These are phyloP conservation scores for Paramecium sexaurelia DNA, from an alignment of 73 alveolate species.

Conservation along the genomic window DNA sequence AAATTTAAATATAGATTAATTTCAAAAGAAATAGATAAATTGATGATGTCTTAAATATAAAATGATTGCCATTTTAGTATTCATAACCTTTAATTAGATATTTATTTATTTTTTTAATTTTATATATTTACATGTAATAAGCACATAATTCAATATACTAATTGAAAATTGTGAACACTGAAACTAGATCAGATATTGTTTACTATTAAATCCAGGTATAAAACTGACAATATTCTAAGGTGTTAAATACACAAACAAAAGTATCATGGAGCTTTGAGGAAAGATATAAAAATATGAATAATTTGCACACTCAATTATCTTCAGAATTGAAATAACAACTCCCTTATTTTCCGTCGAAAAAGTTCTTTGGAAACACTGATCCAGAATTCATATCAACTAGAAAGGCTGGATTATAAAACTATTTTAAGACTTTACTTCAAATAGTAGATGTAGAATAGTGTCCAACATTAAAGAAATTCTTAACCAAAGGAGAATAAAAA, in stretches of 20 bases:
- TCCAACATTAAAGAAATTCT: not conserved
- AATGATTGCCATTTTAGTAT: not conserved
- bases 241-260: conserved; percentile 7
- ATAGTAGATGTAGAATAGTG: not conserved
- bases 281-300: conserved; percentile 23
- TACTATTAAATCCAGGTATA: conserved; percentile 16
- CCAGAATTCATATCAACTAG: conserved; percentile 26
- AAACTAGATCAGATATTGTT: conserved; percentile 3
- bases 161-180: conserved; percentile 22
- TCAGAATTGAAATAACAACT: not conserved
- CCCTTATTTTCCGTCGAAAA: conserved; percentile 22
- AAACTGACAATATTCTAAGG: not conserved
- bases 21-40: too few species aligned
- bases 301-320: not conserved
- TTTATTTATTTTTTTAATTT: not conserved
- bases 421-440: not conserved
- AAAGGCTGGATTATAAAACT: conserved; percentile 43
- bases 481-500: conserved; percentile 28
- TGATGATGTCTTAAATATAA: too few species aligned
- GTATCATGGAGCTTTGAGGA: conserved; percentile 55
- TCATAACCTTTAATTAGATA: not conserved
- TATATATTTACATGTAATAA: conserved; percentile 7
- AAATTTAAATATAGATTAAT: too few species aligned
- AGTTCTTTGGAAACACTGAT: conserved; percentile 44
- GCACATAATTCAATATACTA: not conserved